Conservation (phyloP, 2,329 filamentous ascomycete species). For the Pseudocercospora fuligena region DNA sequence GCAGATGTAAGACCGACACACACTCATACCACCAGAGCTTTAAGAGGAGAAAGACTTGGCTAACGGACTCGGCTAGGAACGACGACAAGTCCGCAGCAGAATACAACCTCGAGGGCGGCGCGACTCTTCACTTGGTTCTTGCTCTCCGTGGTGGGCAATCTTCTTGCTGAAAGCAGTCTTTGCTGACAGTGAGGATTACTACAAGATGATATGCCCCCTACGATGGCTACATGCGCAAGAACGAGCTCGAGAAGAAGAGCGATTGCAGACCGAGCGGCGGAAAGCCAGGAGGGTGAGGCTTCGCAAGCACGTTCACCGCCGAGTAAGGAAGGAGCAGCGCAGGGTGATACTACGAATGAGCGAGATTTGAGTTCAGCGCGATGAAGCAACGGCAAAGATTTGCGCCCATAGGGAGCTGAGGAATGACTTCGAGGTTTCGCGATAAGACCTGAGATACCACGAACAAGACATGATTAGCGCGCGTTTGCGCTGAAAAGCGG, state of each 20-base stretch:
- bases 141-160: constrained; percentile 80
- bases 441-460: neutral
- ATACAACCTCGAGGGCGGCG: constrained; percentile 88
- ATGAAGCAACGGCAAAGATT: too few relatives aligned
- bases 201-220: neutral
- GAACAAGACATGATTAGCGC: neutral
- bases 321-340: neutral
- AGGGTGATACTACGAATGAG: neutral
- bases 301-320: neutral
- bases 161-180: constrained; percentile 5
- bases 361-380: neutral
- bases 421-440: neutral
- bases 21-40: neutral
- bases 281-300: neutral
- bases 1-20: constrained; percentile 73
- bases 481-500: neutral
- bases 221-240: neutral
- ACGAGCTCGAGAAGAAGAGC: neutral
- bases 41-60: neutral
- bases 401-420: neutral
- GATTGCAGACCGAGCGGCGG: neutral
- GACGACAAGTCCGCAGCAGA: constrained; percentile 93
- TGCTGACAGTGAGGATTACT: constrained; percentile 1
- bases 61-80: constrained; percentile 63
- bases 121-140: constrained; percentile 92